phyloP scores from a whole-genome alignment of 2,329 filamentous ascomycete species.

The Colletotrichum costaricense region DNA sequence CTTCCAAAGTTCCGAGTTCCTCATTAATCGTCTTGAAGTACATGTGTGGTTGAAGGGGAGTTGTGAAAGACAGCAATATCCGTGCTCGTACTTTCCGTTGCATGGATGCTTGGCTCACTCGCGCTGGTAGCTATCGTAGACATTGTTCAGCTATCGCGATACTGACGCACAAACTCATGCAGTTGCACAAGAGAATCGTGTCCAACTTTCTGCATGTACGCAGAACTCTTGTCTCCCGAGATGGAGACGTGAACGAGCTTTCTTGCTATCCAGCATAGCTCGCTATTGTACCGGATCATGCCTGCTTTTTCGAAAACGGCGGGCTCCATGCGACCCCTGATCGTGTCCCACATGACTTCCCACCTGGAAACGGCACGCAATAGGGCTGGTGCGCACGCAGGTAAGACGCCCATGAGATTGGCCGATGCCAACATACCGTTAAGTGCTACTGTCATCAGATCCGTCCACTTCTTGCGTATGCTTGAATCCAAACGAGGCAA shows the following conservation, averaged over 20 bases:
- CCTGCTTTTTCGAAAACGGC: constrained; percentile 2
- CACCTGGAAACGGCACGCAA: constrained; percentile 37
- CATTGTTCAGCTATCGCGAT: not conserved
- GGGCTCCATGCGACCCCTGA: not conserved
- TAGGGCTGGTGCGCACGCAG: constrained; percentile 17
- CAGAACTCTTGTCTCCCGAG: constrained; percentile 24
- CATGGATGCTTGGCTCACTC: not conserved
- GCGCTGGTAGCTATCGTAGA: not conserved
- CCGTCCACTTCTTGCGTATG: not conserved
- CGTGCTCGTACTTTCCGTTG: not conserved
- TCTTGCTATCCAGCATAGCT: constrained; percentile 29
- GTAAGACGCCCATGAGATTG: constrained; percentile 34
- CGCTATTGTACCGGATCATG: constrained; percentile 27
- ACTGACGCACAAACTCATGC: constrained; percentile 29
- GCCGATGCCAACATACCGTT: constrained; percentile 30
- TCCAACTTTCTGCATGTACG: constrained; percentile 30
- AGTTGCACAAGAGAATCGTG: constrained; percentile 28
- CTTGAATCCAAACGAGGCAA: no score
- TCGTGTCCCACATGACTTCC: constrained; percentile 38
- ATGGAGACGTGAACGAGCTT: constrained; percentile 26
- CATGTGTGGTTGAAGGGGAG: not conserved
- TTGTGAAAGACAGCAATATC: not conserved
- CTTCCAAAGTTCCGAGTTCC: not conserved
- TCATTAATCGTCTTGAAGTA: not conserved
- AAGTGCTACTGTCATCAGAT: constrained; percentile 15